These are phyloP conservation scores for Blastosporella zonata DNA, from an alignment of 1,284 basidiomycete genomes.

Conservation along the genomic window DNA sequence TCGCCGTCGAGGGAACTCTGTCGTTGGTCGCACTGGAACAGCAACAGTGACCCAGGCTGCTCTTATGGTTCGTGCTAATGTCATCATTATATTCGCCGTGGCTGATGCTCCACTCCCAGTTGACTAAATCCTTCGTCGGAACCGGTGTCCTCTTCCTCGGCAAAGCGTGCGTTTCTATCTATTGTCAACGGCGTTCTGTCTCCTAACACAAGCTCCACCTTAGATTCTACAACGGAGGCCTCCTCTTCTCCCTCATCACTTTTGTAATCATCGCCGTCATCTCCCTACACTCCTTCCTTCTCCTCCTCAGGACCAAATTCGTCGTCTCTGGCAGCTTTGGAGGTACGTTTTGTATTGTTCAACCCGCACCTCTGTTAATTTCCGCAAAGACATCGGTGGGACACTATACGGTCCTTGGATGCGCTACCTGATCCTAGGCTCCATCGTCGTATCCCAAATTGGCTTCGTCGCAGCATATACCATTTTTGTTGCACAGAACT, in stretches of 20 bases:
- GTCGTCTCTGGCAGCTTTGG: constrained; percentile 93
- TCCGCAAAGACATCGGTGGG: constrained; percentile 83
- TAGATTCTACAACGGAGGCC: constrained; percentile 93
- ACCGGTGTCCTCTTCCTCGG: constrained; percentile 96
- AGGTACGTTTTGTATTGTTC: constrained; percentile 41
- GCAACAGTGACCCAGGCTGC: constrained; percentile 88
- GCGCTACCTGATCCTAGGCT: constrained; percentile 85
- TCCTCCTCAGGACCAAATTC: constrained; percentile 88
- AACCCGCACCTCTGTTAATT: not conserved
- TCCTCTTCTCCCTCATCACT: constrained; percentile 84
- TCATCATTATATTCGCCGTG: constrained; percentile 3
- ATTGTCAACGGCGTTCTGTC: not conserved
- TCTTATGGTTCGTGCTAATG: constrained; percentile 66
- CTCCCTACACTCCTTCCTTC: constrained; percentile 92
- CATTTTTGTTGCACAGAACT: constrained; percentile 94
- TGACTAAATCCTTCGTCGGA: constrained; percentile 94
- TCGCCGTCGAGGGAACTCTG: constrained; percentile 50
- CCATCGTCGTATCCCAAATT: constrained; percentile 89
- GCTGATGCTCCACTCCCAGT: constrained; percentile 38
- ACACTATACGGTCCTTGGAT: constrained; percentile 90
- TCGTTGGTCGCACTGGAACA: constrained; percentile 68
- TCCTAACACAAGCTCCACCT: not conserved
- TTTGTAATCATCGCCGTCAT: constrained; percentile 84
- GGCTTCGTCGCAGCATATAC: constrained; percentile 90
- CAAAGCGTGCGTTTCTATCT: constrained; percentile 64